These are phyloP conservation scores for Lentinus brumalis DNA, from an alignment of 768 basidiomycete species.

Conservation along the genomic window DNA sequence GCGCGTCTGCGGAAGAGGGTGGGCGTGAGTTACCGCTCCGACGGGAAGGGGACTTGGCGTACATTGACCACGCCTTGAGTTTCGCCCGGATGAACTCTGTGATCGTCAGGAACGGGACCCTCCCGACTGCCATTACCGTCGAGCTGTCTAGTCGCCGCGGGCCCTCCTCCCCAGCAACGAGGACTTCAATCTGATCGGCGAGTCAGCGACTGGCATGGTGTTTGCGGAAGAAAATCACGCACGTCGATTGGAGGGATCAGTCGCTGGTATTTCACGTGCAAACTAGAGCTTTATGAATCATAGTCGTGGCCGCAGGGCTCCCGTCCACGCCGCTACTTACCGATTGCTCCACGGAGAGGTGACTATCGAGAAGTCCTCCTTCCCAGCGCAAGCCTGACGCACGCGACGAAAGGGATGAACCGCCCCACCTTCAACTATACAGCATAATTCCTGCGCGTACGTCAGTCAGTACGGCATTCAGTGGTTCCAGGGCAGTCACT, in stretches of 20 bases:
- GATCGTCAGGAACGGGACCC: slow-evolving; percentile 79
- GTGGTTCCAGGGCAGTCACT: slow-evolving; percentile 29
- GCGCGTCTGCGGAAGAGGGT: slow-evolving; percentile 52
- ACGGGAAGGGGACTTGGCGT: slow-evolving; percentile 32
- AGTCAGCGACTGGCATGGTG: background rate
- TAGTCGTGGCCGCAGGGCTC: background rate
- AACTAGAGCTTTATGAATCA: slow-evolving; percentile 39
- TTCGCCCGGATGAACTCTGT: slow-evolving; percentile 88
- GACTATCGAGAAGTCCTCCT: slow-evolving; percentile 63
- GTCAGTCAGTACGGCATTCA: slow-evolving; percentile 15
- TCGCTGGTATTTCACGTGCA: slow-evolving; percentile 76
- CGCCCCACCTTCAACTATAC: slow-evolving; percentile 78
- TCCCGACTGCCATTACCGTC: slow-evolving; percentile 68
- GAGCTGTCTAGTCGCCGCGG: slow-evolving; percentile 70
- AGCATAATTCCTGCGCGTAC: slow-evolving; percentile 74
- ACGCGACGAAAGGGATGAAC: slow-evolving; percentile 77
- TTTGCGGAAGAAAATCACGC: slow-evolving; percentile 28
- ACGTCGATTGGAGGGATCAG: slow-evolving; percentile 80
- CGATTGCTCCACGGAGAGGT: slow-evolving; percentile 88
- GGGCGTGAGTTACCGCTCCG: slow-evolving; percentile 21
- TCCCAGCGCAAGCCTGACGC: slow-evolving; percentile 70
- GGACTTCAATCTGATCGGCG: slow-evolving; percentile 68
- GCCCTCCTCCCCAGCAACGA: slow-evolving; percentile 80
- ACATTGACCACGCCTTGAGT: slow-evolving; percentile 83
- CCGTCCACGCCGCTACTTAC: slow-evolving; percentile 39